Evolutionary conservation across 2,329 filamentous ascomycete genomes (phyloP).

Genomic region (Scytalidium sp.): DNA sequence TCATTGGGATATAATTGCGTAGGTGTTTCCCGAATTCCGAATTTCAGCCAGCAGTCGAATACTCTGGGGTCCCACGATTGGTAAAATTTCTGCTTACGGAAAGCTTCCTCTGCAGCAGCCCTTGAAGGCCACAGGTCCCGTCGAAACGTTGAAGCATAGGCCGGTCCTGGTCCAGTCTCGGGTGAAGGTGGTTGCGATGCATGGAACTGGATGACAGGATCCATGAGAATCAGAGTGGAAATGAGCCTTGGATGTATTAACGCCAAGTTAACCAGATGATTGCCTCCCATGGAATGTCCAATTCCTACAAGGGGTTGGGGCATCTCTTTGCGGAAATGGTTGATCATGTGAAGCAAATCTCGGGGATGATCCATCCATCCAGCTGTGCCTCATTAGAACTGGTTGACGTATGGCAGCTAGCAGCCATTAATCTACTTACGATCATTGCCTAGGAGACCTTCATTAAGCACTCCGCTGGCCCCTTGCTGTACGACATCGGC

Average conservation of each 20-base stretch:
- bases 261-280: slow-evolving; percentile 67
- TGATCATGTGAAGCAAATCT: slow-evolving; percentile 82
- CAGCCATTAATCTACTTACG: slow-evolving; percentile 48
- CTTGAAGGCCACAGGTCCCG: slow-evolving; percentile 82
- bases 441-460: slow-evolving; percentile 75
- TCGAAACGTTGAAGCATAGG: slow-evolving; percentile 64
- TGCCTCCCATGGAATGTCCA: slow-evolving; percentile 86
- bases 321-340: slow-evolving; percentile 75
- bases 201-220: slow-evolving; percentile 68
- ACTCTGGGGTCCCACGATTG: slow-evolving; percentile 78
- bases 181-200: slow-evolving; percentile 34
- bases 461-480: slow-evolving; percentile 74
- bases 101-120: slow-evolving; percentile 61
- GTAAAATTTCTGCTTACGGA: slow-evolving; percentile 73
- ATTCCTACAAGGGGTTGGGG: slow-evolving; percentile 77
- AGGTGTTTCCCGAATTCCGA: slow-evolving; percentile 74
- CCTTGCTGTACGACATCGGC: slow-evolving; percentile 87
- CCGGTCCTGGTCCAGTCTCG: slow-evolving; percentile 33
- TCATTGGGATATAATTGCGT: slow-evolving; percentile 53
- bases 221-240: slow-evolving; percentile 72
- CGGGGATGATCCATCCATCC: slow-evolving; percentile 83
- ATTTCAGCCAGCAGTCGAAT: slow-evolving; percentile 67
- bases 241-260: slow-evolving; percentile 80
- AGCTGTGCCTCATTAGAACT: slow-evolving; percentile 44
- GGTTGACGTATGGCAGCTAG: neutral